Evolutionary conservation across 2,329 filamentous ascomycete species (phyloP), one percentile per base, ranked within the genome.

Genomic region (Hypomyces rosellus): DNA sequence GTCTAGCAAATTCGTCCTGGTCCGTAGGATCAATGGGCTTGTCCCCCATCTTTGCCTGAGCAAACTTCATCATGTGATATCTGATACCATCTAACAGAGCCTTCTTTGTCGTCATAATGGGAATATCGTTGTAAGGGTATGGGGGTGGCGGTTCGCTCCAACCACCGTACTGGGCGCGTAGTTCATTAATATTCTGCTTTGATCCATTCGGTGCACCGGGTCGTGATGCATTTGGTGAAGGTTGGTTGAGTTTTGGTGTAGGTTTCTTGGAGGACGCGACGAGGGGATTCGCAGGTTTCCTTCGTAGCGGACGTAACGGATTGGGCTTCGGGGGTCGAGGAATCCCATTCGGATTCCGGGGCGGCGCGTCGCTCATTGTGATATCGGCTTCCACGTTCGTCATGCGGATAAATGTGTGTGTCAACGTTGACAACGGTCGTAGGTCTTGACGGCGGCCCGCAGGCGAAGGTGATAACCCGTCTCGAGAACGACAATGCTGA

Each of bases 1-100:
- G 93, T 25, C 90, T 82, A 15, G 88, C 86, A 64, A 97, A 99
- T 46, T 95, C 84, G 5, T 84, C 75, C 57, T 92, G 84, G 58
- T 85, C 72, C 22, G 74, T 75, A 2, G 82, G 80, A 62, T 97
- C 85, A 53, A 89, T 64, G 33, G 83, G 78, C 58, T 86, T 85
- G 54, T 74, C 74, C 16, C 65, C 66, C 9, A 69, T 61, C 60
- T 82, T 83, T 46, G 78, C 74, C 55, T 86, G 77, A 51, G 71
- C 65, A 59, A 99, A 84, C 59, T 88, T 85, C 75, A 96, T 91
- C 55, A 95, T 81, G 64, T 99, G 93, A 62, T 90, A 84, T 45
- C 92, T 86, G 52, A 95, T 72, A 5, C 86, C 88, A 58, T 93
- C 86, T 50, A 88, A 77, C 45, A 96, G 69, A 9, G 85, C 82